phyloP scores from a whole-genome alignment of 257 asterid species.

The Echium plantagineum region DNA sequence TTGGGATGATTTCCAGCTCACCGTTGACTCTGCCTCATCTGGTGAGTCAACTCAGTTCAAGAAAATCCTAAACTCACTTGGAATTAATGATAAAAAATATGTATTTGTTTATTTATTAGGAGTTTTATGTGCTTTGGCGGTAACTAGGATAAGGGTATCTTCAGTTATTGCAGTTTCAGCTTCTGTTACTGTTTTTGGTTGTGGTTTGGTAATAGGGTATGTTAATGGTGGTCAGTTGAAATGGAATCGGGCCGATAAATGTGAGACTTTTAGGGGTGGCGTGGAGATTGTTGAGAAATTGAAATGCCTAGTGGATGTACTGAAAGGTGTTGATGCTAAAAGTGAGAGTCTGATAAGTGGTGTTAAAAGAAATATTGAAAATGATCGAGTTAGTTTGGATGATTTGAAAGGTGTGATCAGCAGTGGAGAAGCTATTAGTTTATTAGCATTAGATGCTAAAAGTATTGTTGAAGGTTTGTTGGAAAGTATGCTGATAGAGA shows the following conservation, averaged over 20 bases:
- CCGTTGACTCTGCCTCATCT: constrained; percentile 25
- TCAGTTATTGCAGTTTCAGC: constrained; percentile 67
- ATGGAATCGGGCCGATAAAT: constrained; percentile 26
- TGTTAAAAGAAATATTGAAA: constrained; percentile 30
- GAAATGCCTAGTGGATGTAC: constrained; percentile 21
- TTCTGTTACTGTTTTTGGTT: constrained; percentile 62
- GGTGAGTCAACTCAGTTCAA: constrained; percentile 50
- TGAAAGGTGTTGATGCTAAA: constrained; percentile 26
- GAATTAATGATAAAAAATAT: constrained; percentile 58
- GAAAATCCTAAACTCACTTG: constrained; percentile 38
- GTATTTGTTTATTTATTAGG: constrained; percentile 68
- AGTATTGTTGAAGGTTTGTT: constrained; percentile 37
- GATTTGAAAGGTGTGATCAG: constrained; percentile 46
- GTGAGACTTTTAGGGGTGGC: constrained; percentile 23
- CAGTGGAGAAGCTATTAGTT: constrained; percentile 31
- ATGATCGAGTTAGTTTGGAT: constrained; percentile 32
- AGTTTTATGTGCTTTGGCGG: constrained; percentile 70
- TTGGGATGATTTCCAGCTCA: constrained; percentile 53
- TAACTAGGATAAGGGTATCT: constrained; percentile 66
- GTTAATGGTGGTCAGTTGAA: constrained; percentile 53
- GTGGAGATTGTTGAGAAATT: constrained; percentile 44
- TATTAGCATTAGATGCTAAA: constrained; percentile 22
- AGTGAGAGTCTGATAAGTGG: constrained; percentile 37
- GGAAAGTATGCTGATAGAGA: constrained; percentile 22
- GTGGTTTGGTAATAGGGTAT: constrained; percentile 65